Base-by-base conservation (phyloP, 306 rosid genomes). In the Pterocarpus macrocarpus region DNA sequence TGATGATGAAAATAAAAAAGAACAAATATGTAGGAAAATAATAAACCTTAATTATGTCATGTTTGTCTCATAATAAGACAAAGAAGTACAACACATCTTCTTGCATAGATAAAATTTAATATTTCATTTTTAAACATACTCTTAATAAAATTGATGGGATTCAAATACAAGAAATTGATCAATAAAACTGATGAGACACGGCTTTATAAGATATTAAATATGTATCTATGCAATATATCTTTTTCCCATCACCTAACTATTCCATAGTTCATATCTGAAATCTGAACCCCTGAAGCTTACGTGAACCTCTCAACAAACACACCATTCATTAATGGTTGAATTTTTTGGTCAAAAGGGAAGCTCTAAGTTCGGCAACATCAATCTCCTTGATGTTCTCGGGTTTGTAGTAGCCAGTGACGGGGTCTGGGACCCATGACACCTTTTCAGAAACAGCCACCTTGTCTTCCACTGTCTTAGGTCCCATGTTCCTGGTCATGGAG, bases 401-500 rank as follows among this genome's bases (percentile, higher is more conserved):
- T 16, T 85, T 85, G 84, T 95, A 95, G 81, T 86, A 86, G 2
- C 99, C 99, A 7, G 99, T 91, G 2, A 85, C 88, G 0, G 99
- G 97, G 58, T 95, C 94, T 3, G 97, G 99, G 34, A 93, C 91
- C 99, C 99, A 95, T 61, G 99, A 30, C 0, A 85, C 97, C 83
- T 91, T 95, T 65, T 82, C 88, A 7, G 68, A 4, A 28, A 47
- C 10, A 17, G 45, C 82, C 13, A 34, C 86, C 13, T 45, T 72
- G 39, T 89, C 89, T 8, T 89, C 95, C 32, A 66, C 89, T 10
- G 92, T 57, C 13, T 89, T 93, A 14, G 89, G 89, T 43, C 43
- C 68, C 44, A 85, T 67, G 71, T 76, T 85, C 22, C 88, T 77
- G 76, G 61, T 76, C 5, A 86, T 69, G 62, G 68, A 17, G 16